Evolutionary conservation across 2,329 filamentous ascomycete genomes (phyloP).

Genomic region (Monascus ruber): DNA sequence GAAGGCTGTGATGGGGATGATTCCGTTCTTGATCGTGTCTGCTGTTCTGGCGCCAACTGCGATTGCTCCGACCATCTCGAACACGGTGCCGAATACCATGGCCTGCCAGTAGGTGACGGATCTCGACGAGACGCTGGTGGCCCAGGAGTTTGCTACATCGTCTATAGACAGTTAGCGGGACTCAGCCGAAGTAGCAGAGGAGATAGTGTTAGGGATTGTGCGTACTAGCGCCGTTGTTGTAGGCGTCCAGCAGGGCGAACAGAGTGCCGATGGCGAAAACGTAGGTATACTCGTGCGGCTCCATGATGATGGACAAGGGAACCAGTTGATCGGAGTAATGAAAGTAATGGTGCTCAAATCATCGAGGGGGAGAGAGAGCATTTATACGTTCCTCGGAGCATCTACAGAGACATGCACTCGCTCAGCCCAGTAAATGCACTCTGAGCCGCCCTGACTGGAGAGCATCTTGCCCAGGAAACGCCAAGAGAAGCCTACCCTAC

Average conservation of each 20-base stretch:
- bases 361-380: too few species aligned
- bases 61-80: constrained; percentile 58
- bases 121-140: constrained; percentile 68
- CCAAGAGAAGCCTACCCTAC: too few species aligned
- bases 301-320: constrained; percentile 35
- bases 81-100: constrained; percentile 54
- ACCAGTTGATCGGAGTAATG: too few species aligned
- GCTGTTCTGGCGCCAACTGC: constrained; percentile 58
- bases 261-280: constrained; percentile 64
- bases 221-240: constrained; percentile 68
- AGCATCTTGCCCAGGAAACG: too few species aligned
- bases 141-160: constrained; percentile 78
- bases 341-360: too few species aligned
- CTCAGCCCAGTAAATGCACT: too few species aligned
- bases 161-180: constrained; percentile 35
- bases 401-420: too few species aligned
- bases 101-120: constrained; percentile 61
- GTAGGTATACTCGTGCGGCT: constrained; percentile 54
- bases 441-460: too few species aligned
- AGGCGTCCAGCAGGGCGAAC: constrained; percentile 66
- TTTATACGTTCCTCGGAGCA: too few species aligned
- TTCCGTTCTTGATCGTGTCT: constrained; percentile 69
- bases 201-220: constrained; percentile 17
- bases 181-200: not conserved
- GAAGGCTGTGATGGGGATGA: constrained; percentile 53